Percentiles rank a stretch among this genome's conserved stretches.
These are phyloP conservation scores for Pichia exigua DNA, from an alignment of 805 yeast species.

Conservation along the genomic window DNA sequence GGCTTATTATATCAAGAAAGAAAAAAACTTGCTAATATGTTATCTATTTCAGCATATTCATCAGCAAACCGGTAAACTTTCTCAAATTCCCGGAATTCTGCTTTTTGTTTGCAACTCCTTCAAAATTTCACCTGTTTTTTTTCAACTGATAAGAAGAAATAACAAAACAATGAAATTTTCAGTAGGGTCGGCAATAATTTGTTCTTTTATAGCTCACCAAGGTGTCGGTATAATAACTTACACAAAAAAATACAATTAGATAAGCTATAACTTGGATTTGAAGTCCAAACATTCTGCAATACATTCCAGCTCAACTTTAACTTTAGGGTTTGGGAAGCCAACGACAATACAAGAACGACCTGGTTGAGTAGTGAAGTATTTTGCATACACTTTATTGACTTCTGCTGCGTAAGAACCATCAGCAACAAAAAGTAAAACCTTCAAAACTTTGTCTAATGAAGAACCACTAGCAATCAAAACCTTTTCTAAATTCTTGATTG, in stretches of 20 bases:
- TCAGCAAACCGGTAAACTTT: background rate
- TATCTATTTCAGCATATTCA: too few species aligned
- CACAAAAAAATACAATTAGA: background rate
- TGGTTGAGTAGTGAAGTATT: constrained; percentile 42
- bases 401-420: constrained; percentile 35
- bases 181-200: too few species aligned
- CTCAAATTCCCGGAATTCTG: background rate
- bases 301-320: constrained; percentile 42
- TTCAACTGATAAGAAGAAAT: background rate
- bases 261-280: constrained; percentile 3
- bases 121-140: too few species aligned
- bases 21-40: too few species aligned
- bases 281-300: constrained; percentile 4
- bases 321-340: constrained; percentile 39
- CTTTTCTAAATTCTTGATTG: constrained; percentile 35
- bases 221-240: background rate
- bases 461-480: constrained; percentile 39
- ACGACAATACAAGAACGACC: constrained; percentile 47
- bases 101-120: too few species aligned
- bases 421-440: constrained; percentile 41
- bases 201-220: too few species aligned
- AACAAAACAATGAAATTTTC: too few species aligned
- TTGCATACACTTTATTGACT: constrained; percentile 40
- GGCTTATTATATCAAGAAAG: background rate
- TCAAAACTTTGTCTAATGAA: constrained; percentile 37